A percentile compares a stretch with the other conserved stretches of the same genome.
Evolutionary conservation across 1,284 basidiomycete species (phyloP).

Genomic region (Ganoderma sp.): DNA sequence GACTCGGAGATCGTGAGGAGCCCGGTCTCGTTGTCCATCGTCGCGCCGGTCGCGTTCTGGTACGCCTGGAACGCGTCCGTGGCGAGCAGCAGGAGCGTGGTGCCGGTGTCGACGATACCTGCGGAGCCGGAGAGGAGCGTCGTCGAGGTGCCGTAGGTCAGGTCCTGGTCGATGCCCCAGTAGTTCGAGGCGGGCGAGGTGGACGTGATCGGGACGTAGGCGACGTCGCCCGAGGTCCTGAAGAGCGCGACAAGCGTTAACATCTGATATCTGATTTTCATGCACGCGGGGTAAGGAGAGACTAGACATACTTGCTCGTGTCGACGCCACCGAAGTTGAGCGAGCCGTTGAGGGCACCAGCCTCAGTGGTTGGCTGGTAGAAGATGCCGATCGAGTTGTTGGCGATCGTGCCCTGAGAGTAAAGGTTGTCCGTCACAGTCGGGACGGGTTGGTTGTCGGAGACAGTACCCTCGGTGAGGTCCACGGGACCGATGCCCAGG

Average conservation of each 20-base stretch:
- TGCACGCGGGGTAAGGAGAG: no score
- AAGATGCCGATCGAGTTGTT: constrained; percentile 55
- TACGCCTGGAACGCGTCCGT: constrained; percentile 55
- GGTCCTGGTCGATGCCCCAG: constrained; percentile 62
- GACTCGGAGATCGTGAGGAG: constrained; percentile 58
- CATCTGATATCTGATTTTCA: background rate
- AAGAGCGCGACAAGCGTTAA: background rate
- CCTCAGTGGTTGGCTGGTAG: constrained; percentile 51
- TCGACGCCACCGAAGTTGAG: constrained; percentile 59
- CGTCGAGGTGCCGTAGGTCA: constrained; percentile 49
- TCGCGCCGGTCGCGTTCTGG: constrained; percentile 56
- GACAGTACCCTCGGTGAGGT: constrained; percentile 51
- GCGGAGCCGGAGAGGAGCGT: constrained; percentile 47
- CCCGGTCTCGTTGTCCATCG: constrained; percentile 57
- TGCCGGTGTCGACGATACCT: constrained; percentile 67
- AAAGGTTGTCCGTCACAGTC: constrained; percentile 48
- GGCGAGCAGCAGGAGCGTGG: constrained; percentile 48
- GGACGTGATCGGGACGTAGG: constrained; percentile 57
- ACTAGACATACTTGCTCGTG: background rate
- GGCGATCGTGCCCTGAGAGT: constrained; percentile 49
- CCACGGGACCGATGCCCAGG: constrained; percentile 60
- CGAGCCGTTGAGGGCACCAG: constrained; percentile 46
- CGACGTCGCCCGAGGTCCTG: constrained; percentile 52
- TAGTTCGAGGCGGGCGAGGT: constrained; percentile 53
- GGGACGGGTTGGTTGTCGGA: constrained; percentile 37